A percentile compares a stretch with the other conserved stretches of the same genome.
Evolutionary conservation across 352 stramenopile species (phyloP).

Genomic region (Globisporangium mamillatum): DNA sequence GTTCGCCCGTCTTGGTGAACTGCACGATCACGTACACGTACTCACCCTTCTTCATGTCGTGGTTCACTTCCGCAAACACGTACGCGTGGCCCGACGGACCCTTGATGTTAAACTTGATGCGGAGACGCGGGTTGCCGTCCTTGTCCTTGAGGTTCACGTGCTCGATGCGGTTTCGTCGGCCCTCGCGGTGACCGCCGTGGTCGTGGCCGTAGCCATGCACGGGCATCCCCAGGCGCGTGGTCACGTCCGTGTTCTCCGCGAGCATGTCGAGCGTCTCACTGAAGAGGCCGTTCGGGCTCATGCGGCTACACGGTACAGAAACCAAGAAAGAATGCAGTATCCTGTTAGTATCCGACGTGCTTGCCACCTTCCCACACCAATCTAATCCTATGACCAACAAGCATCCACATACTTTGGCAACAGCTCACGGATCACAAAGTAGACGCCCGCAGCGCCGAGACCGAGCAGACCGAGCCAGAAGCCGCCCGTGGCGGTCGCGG

Average conservation of each 20-base stretch:
- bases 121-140: constrained; percentile 80
- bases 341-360: not conserved
- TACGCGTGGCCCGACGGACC: constrained; percentile 85
- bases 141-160: constrained; percentile 90
- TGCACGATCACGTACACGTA: constrained; percentile 96
- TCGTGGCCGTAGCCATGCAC: constrained; percentile 94
- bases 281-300: constrained; percentile 84
- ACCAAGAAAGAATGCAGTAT: constrained; percentile 8
- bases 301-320: constrained; percentile 38
- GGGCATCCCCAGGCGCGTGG: constrained; percentile 80
- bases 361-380: not conserved
- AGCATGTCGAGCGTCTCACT: constrained; percentile 72
- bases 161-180: constrained; percentile 94
- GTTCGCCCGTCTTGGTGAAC: constrained; percentile 87
- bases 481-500: constrained; percentile 80
- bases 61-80: constrained; percentile 92
- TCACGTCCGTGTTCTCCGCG: constrained; percentile 70
- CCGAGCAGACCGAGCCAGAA: constrained; percentile 87
- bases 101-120: constrained; percentile 95
- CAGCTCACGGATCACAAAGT: constrained; percentile 91
- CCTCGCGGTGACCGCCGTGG: constrained; percentile 91
- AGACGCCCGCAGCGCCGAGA: constrained; percentile 86
- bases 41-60: constrained; percentile 91
- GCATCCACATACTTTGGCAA: constrained; percentile 77
- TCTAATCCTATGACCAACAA: not conserved